phyloP scores from a whole-genome alignment of 768 basidiomycete genomes.

The Auriscalpium vulgare region DNA sequence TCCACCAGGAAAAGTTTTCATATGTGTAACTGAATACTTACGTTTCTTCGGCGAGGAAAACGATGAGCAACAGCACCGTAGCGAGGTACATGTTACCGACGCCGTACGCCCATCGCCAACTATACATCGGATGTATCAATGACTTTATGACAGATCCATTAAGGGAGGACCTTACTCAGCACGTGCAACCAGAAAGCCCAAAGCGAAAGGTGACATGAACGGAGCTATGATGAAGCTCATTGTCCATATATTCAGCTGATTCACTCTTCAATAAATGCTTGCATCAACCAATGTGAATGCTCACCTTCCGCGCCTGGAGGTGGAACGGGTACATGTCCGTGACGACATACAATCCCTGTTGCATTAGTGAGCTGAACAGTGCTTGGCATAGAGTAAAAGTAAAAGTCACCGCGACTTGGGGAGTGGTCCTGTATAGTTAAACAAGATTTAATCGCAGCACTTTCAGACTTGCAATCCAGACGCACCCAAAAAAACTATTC shows the following conservation, averaged over 20 bases:
- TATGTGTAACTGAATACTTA: slow-evolving; percentile 23
- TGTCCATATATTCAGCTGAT: slow-evolving; percentile 60
- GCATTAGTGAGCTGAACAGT: background rate
- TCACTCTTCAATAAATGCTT: background rate
- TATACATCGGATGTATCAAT: slow-evolving; percentile 6
- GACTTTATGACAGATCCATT: slow-evolving; percentile 25
- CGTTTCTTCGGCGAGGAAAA: slow-evolving; percentile 62
- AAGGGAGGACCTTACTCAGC: slow-evolving; percentile 30
- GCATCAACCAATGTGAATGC: slow-evolving; percentile 13
- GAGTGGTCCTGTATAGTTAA: slow-evolving; percentile 33
- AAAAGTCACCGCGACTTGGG: slow-evolving; percentile 43
- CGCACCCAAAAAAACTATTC: slow-evolving; percentile 48
- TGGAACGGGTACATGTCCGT: slow-evolving; percentile 66
- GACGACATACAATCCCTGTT: slow-evolving; percentile 49
- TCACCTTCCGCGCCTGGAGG: slow-evolving; percentile 55
- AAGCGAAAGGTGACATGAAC: slow-evolving; percentile 55
- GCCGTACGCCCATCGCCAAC: slow-evolving; percentile 62
- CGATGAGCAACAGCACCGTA: slow-evolving; percentile 51
- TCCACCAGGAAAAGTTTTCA: too few species aligned
- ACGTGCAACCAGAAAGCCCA: slow-evolving; percentile 59
- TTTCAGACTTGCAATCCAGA: slow-evolving; percentile 30
- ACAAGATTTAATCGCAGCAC: slow-evolving; percentile 20
- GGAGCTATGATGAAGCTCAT: slow-evolving; percentile 66
- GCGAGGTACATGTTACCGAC: slow-evolving; percentile 52
- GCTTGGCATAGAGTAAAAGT: too few species aligned